phyloP scores from a whole-genome alignment of 345 rosid species.

The Corchorus olitorius region DNA sequence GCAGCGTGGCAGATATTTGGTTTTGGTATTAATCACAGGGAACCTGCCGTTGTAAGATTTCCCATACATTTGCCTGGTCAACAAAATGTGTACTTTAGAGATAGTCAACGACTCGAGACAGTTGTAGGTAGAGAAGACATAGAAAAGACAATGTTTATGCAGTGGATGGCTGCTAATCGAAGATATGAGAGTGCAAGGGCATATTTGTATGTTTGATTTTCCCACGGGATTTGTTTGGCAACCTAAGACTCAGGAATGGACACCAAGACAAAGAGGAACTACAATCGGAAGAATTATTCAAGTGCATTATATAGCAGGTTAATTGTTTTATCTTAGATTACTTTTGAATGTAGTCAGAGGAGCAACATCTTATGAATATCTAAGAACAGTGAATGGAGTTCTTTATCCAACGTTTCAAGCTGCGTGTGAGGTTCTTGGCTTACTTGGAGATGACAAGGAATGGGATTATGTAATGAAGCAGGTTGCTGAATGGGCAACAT shows the following conservation, averaged over 20 bases:
- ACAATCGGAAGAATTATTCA: not conserved
- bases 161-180: not conserved
- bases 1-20: not conserved
- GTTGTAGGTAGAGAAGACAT: not conserved
- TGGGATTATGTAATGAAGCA: no score
- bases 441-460: no score
- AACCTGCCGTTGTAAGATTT: not conserved
- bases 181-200: not conserved
- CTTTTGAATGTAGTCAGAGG: not conserved
- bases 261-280: not conserved
- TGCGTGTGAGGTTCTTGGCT: no score
- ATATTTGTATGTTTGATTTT: not conserved
- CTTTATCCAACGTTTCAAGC: no score
- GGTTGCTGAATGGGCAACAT: no score
- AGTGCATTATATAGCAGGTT: not conserved
- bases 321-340: not conserved
- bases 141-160: not conserved
- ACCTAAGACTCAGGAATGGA: not conserved
- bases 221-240: not conserved
- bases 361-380: not conserved
- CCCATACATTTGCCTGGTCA: not conserved
- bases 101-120: not conserved
- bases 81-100: not conserved
- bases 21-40: not conserved
- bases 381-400: not conserved